A percentile compares a stretch with the other conserved stretches of the same genome.
Conservation (phyloP, 495 filamentous ascomycete genomes). For the Neurospora sp. region DNA sequence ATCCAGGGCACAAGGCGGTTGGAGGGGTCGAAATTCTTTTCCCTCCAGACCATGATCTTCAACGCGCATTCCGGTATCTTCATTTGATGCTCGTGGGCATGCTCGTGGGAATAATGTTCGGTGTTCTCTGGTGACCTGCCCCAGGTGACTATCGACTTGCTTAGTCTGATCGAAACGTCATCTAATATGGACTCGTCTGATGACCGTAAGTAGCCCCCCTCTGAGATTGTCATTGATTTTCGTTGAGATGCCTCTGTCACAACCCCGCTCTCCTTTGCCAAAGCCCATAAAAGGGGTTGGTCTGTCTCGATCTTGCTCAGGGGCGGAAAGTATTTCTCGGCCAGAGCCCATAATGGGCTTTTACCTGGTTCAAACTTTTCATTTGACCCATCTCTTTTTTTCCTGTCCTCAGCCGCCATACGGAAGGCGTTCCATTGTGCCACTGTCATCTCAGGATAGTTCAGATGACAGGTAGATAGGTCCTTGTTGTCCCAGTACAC, state of each 20-base stretch:
- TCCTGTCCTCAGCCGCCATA: conserved; percentile 27
- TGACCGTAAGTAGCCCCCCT: not conserved
- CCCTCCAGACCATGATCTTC: conserved; percentile 61
- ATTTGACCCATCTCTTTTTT: conserved; percentile 33
- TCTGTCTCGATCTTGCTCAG: not conserved
- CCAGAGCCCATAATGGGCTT: conserved; percentile 34
- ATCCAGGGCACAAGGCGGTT: conserved; percentile 28
- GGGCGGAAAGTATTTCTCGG: conserved; percentile 39
- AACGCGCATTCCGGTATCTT: conserved; percentile 80
- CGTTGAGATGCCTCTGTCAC: not conserved
- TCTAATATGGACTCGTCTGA: conserved; percentile 10
- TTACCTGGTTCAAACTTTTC: conserved; percentile 38
- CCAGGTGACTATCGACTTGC: conserved; percentile 59
- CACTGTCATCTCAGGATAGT: conserved; percentile 46
- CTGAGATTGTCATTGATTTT: not conserved
- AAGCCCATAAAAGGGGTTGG: not conserved
- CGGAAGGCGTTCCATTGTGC: conserved; percentile 38
- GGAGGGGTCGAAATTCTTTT: conserved; percentile 44
- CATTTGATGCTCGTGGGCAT: too few relatives aligned
- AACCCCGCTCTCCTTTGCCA: not conserved
- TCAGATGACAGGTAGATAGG: conserved; percentile 37
- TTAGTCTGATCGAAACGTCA: conserved; percentile 51
- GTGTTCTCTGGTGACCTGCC: conserved; percentile 57
- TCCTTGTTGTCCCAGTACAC: conserved; percentile 42
- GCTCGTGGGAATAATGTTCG: too few relatives aligned